A percentile compares a stretch with the other conserved stretches of the same genome.
Evolutionary conservation across 805 yeast species (phyloP).

Genomic region (Starmerella riodocensis): DNA sequence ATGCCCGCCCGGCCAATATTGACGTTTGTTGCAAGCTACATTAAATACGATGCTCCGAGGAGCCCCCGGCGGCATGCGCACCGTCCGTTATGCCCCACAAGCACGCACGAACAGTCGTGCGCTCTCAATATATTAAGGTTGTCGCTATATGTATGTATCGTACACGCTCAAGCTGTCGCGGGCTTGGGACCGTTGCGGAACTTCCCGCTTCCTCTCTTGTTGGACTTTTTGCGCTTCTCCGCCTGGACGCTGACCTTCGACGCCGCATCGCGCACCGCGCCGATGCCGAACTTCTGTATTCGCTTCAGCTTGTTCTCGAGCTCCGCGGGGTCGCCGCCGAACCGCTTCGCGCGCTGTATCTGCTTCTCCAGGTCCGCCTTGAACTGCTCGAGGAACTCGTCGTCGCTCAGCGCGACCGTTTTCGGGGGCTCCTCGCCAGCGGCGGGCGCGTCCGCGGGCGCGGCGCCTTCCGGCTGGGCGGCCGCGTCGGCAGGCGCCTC

Average conservation of each 20-base stretch:
- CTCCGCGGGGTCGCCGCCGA: conserved; percentile 42
- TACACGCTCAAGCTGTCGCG: conserved; percentile 1
- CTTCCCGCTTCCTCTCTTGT: conserved; percentile 3
- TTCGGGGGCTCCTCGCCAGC: conserved; percentile 10
- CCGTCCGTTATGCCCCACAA: no score
- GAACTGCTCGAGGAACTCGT: conserved; percentile 57
- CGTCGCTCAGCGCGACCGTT: conserved; percentile 36
- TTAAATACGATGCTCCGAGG: no score
- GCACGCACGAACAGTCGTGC: no score
- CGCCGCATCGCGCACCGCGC: conserved; percentile 16
- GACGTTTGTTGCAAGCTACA: no score
- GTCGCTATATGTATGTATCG: no score
- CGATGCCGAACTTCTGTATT: conserved; percentile 75
- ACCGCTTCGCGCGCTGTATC: conserved; percentile 61
- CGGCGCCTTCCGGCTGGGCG: conserved; percentile 11
- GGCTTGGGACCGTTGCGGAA: conserved; percentile 5
- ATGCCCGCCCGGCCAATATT: no score
- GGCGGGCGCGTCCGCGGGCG: conserved; percentile 16
- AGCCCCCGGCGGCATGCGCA: no score
- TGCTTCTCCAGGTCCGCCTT: conserved; percentile 54
- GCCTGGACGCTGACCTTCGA: conserved; percentile 4
- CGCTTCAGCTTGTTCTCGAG: conserved; percentile 54
- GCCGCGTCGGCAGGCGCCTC: conserved; percentile 5
- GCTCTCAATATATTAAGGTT: no score
- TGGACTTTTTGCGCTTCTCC: background rate